These are phyloP conservation scores for Petunia axillaris DNA, from an alignment of 257 asterid species.

Conservation along the genomic window DNA sequence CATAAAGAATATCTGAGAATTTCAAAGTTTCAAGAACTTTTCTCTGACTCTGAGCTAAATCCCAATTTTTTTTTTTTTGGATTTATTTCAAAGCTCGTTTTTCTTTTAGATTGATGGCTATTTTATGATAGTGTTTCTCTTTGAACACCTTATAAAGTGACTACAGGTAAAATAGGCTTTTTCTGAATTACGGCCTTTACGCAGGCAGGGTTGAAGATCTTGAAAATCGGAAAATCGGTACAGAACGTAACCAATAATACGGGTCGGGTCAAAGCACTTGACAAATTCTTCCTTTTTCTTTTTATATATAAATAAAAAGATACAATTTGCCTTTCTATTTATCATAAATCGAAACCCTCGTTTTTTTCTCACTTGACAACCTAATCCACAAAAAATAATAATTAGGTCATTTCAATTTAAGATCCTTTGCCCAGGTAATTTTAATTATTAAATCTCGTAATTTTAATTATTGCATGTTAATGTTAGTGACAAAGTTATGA, in stretches of 20 bases:
- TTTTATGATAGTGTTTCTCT: too few species aligned
- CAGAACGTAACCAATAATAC: not conserved
- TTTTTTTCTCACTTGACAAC: conserved; percentile 37
- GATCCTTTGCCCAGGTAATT: conserved; percentile 10
- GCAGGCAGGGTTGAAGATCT: not conserved
- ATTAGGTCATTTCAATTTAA: not conserved
- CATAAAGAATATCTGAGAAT: too few species aligned
- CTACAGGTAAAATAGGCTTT: too few species aligned
- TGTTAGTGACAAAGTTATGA: not conserved
- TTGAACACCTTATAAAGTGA: too few species aligned
- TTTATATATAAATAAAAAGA: not conserved
- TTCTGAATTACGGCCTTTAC: too few species aligned
- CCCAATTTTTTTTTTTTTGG: too few species aligned
- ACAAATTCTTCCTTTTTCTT: not conserved
- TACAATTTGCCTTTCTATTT: conserved; percentile 8
- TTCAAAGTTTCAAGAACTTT: too few species aligned
- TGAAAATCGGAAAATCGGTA: conserved; percentile 15
- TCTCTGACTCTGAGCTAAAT: too few species aligned
- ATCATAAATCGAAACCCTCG: conserved; percentile 63
- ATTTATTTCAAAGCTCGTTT: too few species aligned
- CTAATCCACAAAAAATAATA: conserved; percentile 17
- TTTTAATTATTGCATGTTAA: conserved; percentile 4
- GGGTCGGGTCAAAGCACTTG: conserved; percentile 19
- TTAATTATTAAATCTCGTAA: not conserved
- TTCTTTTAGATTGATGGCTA: too few species aligned